Evolutionary conservation across 495 filamentous ascomycete species (phyloP).

Genomic region (Penicillium simplicissimum): DNA sequence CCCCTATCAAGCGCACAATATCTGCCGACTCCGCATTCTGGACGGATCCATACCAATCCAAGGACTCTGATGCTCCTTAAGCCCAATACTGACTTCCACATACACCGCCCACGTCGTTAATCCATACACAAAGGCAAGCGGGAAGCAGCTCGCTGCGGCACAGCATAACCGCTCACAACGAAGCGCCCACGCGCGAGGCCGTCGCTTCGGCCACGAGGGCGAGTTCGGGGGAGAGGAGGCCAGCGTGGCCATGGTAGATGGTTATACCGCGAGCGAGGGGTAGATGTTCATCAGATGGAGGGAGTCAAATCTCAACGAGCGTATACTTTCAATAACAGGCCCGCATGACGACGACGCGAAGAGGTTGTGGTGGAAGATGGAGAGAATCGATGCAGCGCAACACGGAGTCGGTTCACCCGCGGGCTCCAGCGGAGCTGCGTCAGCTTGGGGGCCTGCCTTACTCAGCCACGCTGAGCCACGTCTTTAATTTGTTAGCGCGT

Average conservation of each 20-base stretch:
- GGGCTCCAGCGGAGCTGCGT: neutral
- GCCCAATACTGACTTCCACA: slow-evolving; percentile 77
- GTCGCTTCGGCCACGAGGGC: slow-evolving; percentile 51
- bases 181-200: slow-evolving; percentile 64
- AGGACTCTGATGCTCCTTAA: slow-evolving; percentile 51
- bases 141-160: slow-evolving; percentile 76
- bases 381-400: neutral
- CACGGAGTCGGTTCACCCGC: neutral
- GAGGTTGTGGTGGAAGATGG: neutral
- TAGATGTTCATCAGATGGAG: slow-evolving; percentile 17
- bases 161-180: slow-evolving; percentile 85
- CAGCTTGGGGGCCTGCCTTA: neutral
- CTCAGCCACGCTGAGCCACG: slow-evolving; percentile 13
- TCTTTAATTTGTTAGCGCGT: slow-evolving; percentile 2
- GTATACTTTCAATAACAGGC: slow-evolving; percentile 7
- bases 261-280: slow-evolving; percentile 14
- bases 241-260: slow-evolving; percentile 42
- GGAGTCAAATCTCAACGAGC: neutral
- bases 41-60: slow-evolving; percentile 64
- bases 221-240: slow-evolving; percentile 46
- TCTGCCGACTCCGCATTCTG: neutral
- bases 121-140: slow-evolving; percentile 84
- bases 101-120: slow-evolving; percentile 88
- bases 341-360: slow-evolving; percentile 9
- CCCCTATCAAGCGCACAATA: neutral